A percentile compares a stretch with the other conserved stretches of the same genome.
Conservation (phyloP, 2,329 filamentous ascomycete genomes). For the Neocatenulostroma microsporum region DNA sequence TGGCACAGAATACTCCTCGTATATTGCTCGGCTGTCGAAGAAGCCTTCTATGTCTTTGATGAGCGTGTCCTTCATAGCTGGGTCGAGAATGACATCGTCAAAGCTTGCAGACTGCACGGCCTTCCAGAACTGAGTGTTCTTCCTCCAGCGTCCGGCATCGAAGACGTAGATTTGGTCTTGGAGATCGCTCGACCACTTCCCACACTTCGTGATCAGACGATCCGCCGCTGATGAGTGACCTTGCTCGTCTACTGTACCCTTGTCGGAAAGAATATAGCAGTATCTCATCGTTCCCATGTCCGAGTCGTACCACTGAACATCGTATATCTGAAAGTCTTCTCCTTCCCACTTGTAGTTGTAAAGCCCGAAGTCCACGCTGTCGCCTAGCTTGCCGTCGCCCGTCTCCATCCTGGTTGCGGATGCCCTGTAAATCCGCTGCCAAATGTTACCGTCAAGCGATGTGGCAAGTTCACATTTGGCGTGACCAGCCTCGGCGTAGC, state of each 20-base stretch:
- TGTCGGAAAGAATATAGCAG: constrained; percentile 15
- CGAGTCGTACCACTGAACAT: constrained; percentile 30
- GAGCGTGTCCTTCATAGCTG: constrained; percentile 54
- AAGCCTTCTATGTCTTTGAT: constrained; percentile 57
- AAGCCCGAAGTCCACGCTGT: constrained; percentile 34
- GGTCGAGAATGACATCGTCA: constrained; percentile 58
- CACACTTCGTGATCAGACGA: constrained; percentile 33
- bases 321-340: constrained; percentile 32
- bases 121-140: constrained; percentile 51
- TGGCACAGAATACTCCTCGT: constrained; percentile 52
- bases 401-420: constrained; percentile 31
- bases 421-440: constrained; percentile 28
- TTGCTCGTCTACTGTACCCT: neutral
- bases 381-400: constrained; percentile 28
- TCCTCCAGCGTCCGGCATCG: constrained; percentile 54
- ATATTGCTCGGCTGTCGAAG: constrained; percentile 51
- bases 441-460: constrained; percentile 28
- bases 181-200: constrained; percentile 47
- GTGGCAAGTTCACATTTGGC: constrained; percentile 31
- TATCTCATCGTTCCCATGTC: constrained; percentile 4
- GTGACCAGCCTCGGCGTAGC: constrained; percentile 31
- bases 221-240: constrained; percentile 23
- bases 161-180: constrained; percentile 58
- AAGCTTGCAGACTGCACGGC: constrained; percentile 49
- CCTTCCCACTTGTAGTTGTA: constrained; percentile 36